These are phyloP conservation scores for Malassezia restricta DNA, from an alignment of 1,284 basidiomycete genomes.

Conservation along the genomic window DNA sequence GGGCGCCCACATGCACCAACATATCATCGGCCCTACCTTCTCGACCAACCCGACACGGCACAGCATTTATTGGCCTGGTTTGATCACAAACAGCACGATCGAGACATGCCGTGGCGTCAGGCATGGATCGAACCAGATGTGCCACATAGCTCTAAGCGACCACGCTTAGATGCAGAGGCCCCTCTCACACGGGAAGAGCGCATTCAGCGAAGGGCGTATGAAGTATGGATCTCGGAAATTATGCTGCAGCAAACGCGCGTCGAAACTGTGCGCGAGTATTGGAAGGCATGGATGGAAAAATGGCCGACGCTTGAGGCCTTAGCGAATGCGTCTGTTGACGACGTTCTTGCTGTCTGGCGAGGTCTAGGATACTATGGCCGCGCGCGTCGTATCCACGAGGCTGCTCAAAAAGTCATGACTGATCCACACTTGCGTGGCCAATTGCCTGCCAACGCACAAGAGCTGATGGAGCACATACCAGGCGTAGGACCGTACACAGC, in stretches of 20 bases:
- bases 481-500: constrained; percentile 81
- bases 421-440: constrained; percentile 53
- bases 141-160: not conserved
- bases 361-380: constrained; percentile 43
- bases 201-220: constrained; percentile 24
- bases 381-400: constrained; percentile 37
- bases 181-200: constrained; percentile 46
- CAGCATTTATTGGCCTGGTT: constrained; percentile 54
- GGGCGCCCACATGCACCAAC: constrained; percentile 8
- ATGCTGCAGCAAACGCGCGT: constrained; percentile 88
- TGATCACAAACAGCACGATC: constrained; percentile 53
- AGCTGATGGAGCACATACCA: constrained; percentile 71
- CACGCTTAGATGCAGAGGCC: not conserved
- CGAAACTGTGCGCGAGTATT: constrained; percentile 38
- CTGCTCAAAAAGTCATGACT: constrained; percentile 30
- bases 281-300: constrained; percentile 33
- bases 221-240: constrained; percentile 82
- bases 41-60: constrained; percentile 14
- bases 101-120: constrained; percentile 78
- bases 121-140: constrained; percentile 48
- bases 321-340: constrained; percentile 54
- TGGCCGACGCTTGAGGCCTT: constrained; percentile 52
- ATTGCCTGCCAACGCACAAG: constrained; percentile 65
- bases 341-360: constrained; percentile 38
- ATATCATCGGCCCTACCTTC: constrained; percentile 30